Conservation (phyloP, 208 protist genomes). For the Leishmania braziliensis region DNA sequence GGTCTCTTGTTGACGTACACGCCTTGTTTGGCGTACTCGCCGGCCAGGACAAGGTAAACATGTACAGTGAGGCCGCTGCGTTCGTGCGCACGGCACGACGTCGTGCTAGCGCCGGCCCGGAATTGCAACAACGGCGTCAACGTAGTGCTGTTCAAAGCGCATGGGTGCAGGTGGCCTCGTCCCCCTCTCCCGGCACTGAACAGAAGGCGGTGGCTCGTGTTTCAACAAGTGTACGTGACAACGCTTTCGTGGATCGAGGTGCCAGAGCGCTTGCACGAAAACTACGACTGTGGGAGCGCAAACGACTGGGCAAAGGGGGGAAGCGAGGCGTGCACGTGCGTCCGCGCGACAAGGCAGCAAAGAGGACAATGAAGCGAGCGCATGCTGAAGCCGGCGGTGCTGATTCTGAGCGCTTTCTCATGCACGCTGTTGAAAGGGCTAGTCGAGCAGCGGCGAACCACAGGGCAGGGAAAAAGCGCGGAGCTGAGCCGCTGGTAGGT, state of each 20-base stretch:
- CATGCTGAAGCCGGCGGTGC: neutral
- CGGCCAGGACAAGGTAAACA: conserved; percentile 41
- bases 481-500: neutral
- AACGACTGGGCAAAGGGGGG: conserved; percentile 13
- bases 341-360: neutral
- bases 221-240: neutral
- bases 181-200: neutral
- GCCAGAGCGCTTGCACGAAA: conserved; percentile 13
- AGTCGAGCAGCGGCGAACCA: neutral
- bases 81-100: conserved; percentile 32
- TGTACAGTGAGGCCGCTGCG: conserved; percentile 46
- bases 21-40: conserved; percentile 54
- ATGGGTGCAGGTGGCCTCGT: neutral
- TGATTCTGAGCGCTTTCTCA: conserved; percentile 1
- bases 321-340: neutral
- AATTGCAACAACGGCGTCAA: neutral
- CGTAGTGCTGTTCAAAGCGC: conserved; percentile 17
- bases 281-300: conserved; percentile 6
- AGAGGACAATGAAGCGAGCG: neutral
- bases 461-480: neutral
- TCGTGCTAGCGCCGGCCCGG: conserved; percentile 2
- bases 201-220: neutral
- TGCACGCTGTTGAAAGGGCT: neutral
- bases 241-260: conserved; percentile 27
- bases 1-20: conserved; percentile 47